A percentile compares a stretch with the other conserved stretches of the same genome.
Evolutionary conservation across 352 stramenopile species (phyloP).

Genomic region (Phytophthora syringae): DNA sequence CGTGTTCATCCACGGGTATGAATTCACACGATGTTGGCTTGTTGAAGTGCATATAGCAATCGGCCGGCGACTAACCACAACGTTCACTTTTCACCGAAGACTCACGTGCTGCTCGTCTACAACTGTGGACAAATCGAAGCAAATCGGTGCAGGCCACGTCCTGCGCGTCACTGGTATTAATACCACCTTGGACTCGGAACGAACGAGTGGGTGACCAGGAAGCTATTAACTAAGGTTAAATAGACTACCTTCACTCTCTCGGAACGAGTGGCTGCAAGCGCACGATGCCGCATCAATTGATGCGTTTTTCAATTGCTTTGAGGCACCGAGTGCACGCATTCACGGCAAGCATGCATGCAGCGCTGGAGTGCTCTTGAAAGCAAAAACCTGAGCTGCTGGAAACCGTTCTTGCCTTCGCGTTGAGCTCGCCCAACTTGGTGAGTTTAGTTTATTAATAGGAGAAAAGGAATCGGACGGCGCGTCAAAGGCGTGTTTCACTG

Average conservation of each 20-base stretch:
- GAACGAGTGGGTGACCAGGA: too few species aligned
- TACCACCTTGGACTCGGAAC: too few species aligned
- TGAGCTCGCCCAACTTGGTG: too few species aligned
- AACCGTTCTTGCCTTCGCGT: neutral
- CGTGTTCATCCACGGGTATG: slow-evolving; percentile 14
- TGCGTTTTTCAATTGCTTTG: slow-evolving; percentile 3
- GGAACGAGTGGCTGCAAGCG: neutral
- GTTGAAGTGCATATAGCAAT: slow-evolving; percentile 14
- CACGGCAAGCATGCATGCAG: neutral
- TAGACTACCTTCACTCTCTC: too few species aligned
- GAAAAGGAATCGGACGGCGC: too few species aligned
- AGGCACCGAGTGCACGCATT: neutral
- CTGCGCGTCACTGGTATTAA: too few species aligned
- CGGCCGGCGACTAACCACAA: neutral
- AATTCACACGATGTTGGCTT: slow-evolving; percentile 10
- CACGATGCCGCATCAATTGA: neutral
- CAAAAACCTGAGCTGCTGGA: neutral
- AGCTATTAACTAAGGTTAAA: too few species aligned
- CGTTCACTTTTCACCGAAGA: neutral
- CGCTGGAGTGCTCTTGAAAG: neutral
- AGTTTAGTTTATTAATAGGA: too few species aligned
- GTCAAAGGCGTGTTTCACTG: too few species aligned
- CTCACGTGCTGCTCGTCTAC: slow-evolving; percentile 18
- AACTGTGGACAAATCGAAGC: neutral
- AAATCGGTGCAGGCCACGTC: too few species aligned